Conservation (phyloP, 352 stramenopile species). For the Globisporangium acanthophoron region DNA sequence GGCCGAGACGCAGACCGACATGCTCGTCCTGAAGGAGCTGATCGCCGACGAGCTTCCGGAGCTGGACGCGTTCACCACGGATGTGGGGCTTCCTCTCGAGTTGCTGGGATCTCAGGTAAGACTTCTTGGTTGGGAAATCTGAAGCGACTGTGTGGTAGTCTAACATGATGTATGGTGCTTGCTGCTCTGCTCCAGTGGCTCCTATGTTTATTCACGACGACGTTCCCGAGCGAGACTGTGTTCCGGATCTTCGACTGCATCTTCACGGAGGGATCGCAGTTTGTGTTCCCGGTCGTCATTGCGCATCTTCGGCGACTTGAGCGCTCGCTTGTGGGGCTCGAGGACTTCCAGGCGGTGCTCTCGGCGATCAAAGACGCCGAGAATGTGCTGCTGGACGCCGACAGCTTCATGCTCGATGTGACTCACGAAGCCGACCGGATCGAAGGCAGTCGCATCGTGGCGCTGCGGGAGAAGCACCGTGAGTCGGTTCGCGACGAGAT, state of each 20-base stretch:
- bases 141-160: neutral
- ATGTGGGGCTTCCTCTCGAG: slow-evolving; percentile 81
- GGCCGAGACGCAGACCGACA: slow-evolving; percentile 86
- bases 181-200: slow-evolving; percentile 54
- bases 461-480: slow-evolving; percentile 46
- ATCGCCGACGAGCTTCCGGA: slow-evolving; percentile 75
- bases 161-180: neutral
- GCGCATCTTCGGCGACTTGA: slow-evolving; percentile 66
- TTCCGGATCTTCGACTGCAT: slow-evolving; percentile 88
- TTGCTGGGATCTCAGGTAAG: slow-evolving; percentile 72
- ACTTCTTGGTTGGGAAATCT: neutral
- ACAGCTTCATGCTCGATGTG: slow-evolving; percentile 50
- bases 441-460: slow-evolving; percentile 25
- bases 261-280: slow-evolving; percentile 72
- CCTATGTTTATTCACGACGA: slow-evolving; percentile 89
- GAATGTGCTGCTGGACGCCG: slow-evolving; percentile 53
- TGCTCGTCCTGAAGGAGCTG: slow-evolving; percentile 84
- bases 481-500: slow-evolving; percentile 61
- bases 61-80: slow-evolving; percentile 67
- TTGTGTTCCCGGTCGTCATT: slow-evolving; percentile 83
- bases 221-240: slow-evolving; percentile 80
- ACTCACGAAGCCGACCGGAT: slow-evolving; percentile 40
- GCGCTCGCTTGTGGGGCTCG: slow-evolving; percentile 31
- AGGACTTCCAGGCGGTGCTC: slow-evolving; percentile 69
- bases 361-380: slow-evolving; percentile 71